Base-by-base conservation (phyloP, 1,284 basidiomycete genomes). In the Chiua sp. region DNA sequence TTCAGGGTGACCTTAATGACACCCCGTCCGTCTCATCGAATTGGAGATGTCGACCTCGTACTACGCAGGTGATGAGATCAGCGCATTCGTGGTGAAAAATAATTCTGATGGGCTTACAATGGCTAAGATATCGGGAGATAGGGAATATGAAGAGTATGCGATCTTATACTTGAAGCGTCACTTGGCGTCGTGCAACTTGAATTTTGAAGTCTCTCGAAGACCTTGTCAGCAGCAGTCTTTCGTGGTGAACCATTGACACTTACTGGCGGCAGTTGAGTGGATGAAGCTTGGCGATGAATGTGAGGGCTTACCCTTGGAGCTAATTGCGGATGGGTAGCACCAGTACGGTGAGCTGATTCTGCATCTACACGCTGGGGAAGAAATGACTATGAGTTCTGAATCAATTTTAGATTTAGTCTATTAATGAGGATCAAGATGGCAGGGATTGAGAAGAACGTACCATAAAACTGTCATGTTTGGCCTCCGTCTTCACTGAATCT, bases 331-430 rank as follows among this genome's bases (percentile, higher is more conserved):
- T 11, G 86, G 81, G 65, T 82, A 83, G 83, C 69, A 88, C 81
- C 60, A 85, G 78, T 55, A 76, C 75, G 32, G 86, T 89, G 55
- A 91, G 75, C 57, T 84, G 82, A 53, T 77, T 80, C 71, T 93
- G 87, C 86, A 44, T 72, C 74, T 48, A 85, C 87, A 53, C 92
- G 87, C 82, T 90, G 92, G 63, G 15, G 54, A 57, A 48, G 46
- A 30, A 39, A 48, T 68, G 42, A 63, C n/a, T n/a, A n/a, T n/a
- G n/a, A n/a, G n/a, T n/a, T n/a, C n/a, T n/a, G n/a, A n/a, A n/a
- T n/a, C n/a, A n/a, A n/a, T n/a, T n/a, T n/a, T n/a, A n/a, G n/a
- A n/a, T n/a, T n/a, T n/a, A n/a, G n/a, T n/a, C n/a, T n/a, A n/a
- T n/a, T n/a, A n/a, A n/a, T n/a, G n/a, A n/a, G n/a, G n/a, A n/a